A percentile compares a stretch with the other conserved stretches of the same genome.
Conservation (phyloP, 495 filamentous ascomycete species). For the Paragyromitra xinjiangensis region DNA sequence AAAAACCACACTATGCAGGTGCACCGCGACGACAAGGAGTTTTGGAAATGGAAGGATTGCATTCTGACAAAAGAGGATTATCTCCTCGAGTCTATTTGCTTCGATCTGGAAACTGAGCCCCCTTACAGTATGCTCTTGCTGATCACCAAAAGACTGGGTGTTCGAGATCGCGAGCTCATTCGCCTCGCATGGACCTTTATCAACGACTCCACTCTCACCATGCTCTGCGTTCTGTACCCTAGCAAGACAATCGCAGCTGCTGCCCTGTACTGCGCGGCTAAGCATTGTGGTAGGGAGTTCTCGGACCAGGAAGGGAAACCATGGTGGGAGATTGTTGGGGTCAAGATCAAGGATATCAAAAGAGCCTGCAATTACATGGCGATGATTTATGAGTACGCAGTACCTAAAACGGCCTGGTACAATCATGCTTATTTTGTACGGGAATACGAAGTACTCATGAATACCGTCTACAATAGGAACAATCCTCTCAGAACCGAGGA, state of each 20-base stretch:
- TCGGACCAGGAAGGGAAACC: constrained; percentile 75
- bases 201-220: constrained; percentile 85
- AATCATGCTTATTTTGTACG: constrained; percentile 49
- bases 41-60: constrained; percentile 94
- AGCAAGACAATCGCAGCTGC: constrained; percentile 82
- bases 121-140: constrained; percentile 85
- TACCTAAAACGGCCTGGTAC: constrained; percentile 46
- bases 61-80: constrained; percentile 90
- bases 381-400: constrained; percentile 58
- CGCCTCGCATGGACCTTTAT: constrained; percentile 90
- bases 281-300: constrained; percentile 73
- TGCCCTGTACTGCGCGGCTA: constrained; percentile 83
- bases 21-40: constrained; percentile 95
- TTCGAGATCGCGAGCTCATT: constrained; percentile 76
- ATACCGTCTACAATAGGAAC: constrained; percentile 51
- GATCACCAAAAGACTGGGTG: constrained; percentile 72
- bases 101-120: constrained; percentile 86
- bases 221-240: constrained; percentile 81
- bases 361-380: constrained; percentile 58
- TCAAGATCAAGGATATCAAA: constrained; percentile 58
- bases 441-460: constrained; percentile 51
- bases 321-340: constrained; percentile 83
- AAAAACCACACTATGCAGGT: constrained; percentile 84
- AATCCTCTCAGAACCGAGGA: constrained; percentile 56
- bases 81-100: constrained; percentile 89